These are phyloP conservation scores for Russula vinacea DNA, from an alignment of 768 basidiomycete species.

Conservation along the genomic window DNA sequence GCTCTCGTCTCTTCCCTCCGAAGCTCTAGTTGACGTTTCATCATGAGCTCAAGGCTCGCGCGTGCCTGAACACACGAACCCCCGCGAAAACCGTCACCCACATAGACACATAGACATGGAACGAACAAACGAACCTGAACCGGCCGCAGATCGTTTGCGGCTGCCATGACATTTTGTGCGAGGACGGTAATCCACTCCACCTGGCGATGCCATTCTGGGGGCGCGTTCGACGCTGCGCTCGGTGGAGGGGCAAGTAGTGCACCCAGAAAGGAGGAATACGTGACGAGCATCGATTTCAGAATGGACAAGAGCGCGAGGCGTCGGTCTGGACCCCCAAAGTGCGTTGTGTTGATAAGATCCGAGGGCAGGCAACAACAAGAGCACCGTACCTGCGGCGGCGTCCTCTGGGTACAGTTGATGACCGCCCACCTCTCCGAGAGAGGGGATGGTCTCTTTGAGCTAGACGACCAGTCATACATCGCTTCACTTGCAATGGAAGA, in stretches of 20 bases:
- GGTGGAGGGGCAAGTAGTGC: constrained; percentile 66
- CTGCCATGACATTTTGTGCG: constrained; percentile 84
- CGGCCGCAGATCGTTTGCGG: constrained; percentile 84
- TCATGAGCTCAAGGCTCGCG: constrained; percentile 76
- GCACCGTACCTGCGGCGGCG: constrained; percentile 55
- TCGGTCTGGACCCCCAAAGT: constrained; percentile 51
- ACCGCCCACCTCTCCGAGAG: constrained; percentile 76
- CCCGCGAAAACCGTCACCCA: not conserved
- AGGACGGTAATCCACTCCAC: constrained; percentile 80
- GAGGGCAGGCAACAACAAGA: not conserved
- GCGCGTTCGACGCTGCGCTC: constrained; percentile 43
- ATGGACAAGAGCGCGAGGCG: constrained; percentile 70
- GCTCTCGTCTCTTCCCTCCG: constrained; percentile 66
- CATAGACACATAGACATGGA: not conserved
- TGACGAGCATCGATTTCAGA: constrained; percentile 72
- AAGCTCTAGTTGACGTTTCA: constrained; percentile 72
- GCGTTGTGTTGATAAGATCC: not conserved
- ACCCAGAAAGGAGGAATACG: constrained; percentile 70
- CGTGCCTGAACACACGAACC: constrained; percentile 54
- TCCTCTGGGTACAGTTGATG: constrained; percentile 77
- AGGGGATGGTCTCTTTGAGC: constrained; percentile 82
- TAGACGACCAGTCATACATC: constrained; percentile 34
- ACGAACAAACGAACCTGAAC: constrained; percentile 58
- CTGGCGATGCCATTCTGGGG: constrained; percentile 70
- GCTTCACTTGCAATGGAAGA: not conserved